phyloP scores from a whole-genome alignment of 257 asterid species.

The Solanum chmielewskii region DNA sequence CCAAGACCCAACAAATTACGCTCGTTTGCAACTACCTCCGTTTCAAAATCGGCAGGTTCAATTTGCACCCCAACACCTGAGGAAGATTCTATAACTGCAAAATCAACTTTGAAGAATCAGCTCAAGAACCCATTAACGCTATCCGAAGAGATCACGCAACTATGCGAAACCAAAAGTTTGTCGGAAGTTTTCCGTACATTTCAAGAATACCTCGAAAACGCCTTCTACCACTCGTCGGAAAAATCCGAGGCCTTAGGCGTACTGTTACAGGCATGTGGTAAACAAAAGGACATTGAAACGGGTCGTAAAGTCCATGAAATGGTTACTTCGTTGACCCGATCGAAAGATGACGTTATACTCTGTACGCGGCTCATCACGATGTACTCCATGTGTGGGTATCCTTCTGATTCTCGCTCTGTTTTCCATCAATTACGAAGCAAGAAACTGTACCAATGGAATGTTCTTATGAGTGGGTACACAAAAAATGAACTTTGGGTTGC shows the following conservation, averaged over 20 bases:
- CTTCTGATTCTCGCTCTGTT: neutral
- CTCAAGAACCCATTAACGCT: neutral
- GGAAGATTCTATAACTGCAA: neutral
- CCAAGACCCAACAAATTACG: neutral
- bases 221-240: neutral
- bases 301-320: constrained; percentile 12
- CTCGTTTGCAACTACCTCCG: neutral
- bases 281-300: neutral
- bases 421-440: constrained; percentile 5
- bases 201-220: neutral
- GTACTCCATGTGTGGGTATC: constrained; percentile 16
- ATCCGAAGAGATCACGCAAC: constrained; percentile 9
- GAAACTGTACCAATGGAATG: constrained; percentile 25
- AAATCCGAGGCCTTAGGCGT: constrained; percentile 5
- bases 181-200: neutral
- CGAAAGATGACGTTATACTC: constrained; percentile 2
- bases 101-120: neutral
- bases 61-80: neutral
- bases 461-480: constrained; percentile 16
- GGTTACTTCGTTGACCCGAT: neutral
- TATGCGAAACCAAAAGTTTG: constrained; percentile 5
- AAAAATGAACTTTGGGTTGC: constrained; percentile 10
- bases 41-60: neutral
- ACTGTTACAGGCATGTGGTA: constrained; percentile 14
- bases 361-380: constrained; percentile 13